These are phyloP conservation scores for Lipomyces starkeyi DNA, from an alignment of 805 yeast genomes.

Conservation along the genomic window DNA sequence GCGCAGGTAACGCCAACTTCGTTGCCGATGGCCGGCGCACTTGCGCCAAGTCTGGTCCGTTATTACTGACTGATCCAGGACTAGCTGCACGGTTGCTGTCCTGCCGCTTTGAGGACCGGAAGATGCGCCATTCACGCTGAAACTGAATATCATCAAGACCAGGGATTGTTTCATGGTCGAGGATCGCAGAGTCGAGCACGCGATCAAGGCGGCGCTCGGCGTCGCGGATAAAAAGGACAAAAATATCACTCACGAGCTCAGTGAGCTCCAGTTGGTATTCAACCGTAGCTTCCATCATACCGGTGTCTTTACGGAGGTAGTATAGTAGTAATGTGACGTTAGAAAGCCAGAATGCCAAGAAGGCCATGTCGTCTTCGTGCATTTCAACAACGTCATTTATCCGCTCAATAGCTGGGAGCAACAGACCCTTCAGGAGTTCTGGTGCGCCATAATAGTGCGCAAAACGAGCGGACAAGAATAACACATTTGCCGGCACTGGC, in stretches of 20 bases:
- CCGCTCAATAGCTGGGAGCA: conserved; percentile 43
- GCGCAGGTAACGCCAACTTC: conserved; percentile 86
- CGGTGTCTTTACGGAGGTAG: conserved; percentile 71
- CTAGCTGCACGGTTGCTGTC: conserved; percentile 4
- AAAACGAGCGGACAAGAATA: conserved; percentile 50
- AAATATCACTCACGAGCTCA: conserved; percentile 46
- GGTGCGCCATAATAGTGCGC: conserved; percentile 47
- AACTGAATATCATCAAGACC: conserved; percentile 78
- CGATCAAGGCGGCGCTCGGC: conserved; percentile 47
- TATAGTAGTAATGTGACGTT: conserved; percentile 77
- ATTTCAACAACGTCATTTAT: conserved; percentile 45
- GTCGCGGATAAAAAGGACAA: conserved; percentile 46
- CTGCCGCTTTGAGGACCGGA: conserved; percentile 52
- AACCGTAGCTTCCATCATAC: conserved; percentile 45
- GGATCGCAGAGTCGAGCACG: conserved; percentile 45
- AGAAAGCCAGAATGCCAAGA: conserved; percentile 83
- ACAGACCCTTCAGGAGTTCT: conserved; percentile 44
- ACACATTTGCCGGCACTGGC: conserved; percentile 52
- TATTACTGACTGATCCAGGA: conserved; percentile 1
- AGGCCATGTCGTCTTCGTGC: conserved; percentile 50
- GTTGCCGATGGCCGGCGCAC: conserved; percentile 79
- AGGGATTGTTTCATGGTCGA: conserved; percentile 81
- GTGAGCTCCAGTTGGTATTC: conserved; percentile 43
- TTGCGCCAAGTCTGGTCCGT: conserved; percentile 14
- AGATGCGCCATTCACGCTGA: conserved; percentile 72